Percentiles rank a stretch among this genome's conserved stretches.
Conservation (phyloP, 495 filamentous ascomycete species). For the Talaromyces liani region DNA sequence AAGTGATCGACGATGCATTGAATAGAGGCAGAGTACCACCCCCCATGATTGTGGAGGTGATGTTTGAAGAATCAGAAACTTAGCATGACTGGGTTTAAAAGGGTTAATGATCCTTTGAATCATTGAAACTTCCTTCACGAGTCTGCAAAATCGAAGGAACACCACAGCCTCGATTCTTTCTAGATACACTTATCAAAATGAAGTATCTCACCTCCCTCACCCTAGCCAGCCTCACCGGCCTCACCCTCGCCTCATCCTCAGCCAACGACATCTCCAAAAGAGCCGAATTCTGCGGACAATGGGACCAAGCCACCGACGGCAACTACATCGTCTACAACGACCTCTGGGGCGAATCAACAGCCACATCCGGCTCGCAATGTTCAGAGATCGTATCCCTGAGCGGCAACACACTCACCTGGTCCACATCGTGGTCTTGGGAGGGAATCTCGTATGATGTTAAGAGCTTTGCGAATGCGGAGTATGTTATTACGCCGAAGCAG, state of each 20-base stretch:
- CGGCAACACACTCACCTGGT: slow-evolving; percentile 44
- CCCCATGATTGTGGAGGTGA: neutral
- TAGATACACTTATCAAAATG: neutral
- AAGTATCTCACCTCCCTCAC: neutral
- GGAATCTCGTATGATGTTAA: slow-evolving; percentile 47
- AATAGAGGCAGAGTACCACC: neutral
- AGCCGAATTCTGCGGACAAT: slow-evolving; percentile 44
- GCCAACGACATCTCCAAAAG: slow-evolving; percentile 13
- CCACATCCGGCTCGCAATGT: slow-evolving; percentile 49
- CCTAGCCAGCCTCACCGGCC: neutral
- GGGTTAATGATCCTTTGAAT: neutral
- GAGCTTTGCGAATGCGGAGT: slow-evolving; percentile 49
- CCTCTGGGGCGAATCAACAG: slow-evolving; percentile 39
- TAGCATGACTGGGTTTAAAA: neutral
- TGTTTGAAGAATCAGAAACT: neutral
- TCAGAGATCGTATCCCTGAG: slow-evolving; percentile 41
- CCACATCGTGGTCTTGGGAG: slow-evolving; percentile 50
- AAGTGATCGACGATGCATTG: neutral
- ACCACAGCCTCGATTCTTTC: neutral
- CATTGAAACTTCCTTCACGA: neutral
- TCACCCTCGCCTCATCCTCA: neutral
- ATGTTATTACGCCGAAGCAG: slow-evolving; percentile 34
- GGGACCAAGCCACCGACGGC: slow-evolving; percentile 32
- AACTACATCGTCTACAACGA: slow-evolving; percentile 49
- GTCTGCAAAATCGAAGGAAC: neutral